phyloP scores from a whole-genome alignment of 2,329 filamentous ascomycete species.

The Trichoderma sp. region DNA sequence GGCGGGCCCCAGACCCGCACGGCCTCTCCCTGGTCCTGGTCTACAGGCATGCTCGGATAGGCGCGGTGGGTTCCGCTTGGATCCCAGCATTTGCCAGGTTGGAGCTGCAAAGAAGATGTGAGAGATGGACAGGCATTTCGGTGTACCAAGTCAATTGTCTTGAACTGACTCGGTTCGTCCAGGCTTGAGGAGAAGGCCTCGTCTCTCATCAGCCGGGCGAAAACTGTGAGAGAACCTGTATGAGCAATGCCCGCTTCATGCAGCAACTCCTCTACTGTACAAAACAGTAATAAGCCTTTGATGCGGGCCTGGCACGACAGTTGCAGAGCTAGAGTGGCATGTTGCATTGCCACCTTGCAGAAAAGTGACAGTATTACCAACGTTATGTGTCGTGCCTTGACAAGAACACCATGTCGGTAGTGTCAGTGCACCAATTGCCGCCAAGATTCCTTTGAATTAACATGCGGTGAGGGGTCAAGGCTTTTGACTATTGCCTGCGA shows the following conservation, averaged over 20 bases:
- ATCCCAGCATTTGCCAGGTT: not conserved
- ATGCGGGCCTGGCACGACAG: constrained; percentile 6
- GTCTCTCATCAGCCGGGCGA: not conserved
- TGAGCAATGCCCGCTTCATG: not conserved
- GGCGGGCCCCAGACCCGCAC: constrained; percentile 13
- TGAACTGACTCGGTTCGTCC: not conserved
- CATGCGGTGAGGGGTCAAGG: constrained; percentile 7
- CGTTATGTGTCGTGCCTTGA: not conserved
- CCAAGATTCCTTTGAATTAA: not conserved
- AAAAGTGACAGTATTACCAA: not conserved
- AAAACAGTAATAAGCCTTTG: not conserved
- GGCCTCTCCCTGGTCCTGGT: not conserved
- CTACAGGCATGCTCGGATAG: not conserved
- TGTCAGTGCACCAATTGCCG: not conserved
- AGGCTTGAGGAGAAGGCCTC: not conserved
- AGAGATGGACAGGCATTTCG: not conserved
- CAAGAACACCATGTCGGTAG: not conserved
- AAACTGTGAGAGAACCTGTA: not conserved
- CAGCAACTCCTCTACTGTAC: not conserved
- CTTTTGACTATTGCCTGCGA: not conserved
- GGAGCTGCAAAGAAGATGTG: not conserved
- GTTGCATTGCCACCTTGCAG: constrained; percentile 1
- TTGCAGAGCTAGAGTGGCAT: constrained; percentile 1
- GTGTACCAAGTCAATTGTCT: not conserved
- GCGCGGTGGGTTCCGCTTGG: not conserved